Evolutionary conservation across 768 basidiomycete species (phyloP), one percentile per base, ranked within the genome.

Genomic region (Tulasnella sp.): DNA sequence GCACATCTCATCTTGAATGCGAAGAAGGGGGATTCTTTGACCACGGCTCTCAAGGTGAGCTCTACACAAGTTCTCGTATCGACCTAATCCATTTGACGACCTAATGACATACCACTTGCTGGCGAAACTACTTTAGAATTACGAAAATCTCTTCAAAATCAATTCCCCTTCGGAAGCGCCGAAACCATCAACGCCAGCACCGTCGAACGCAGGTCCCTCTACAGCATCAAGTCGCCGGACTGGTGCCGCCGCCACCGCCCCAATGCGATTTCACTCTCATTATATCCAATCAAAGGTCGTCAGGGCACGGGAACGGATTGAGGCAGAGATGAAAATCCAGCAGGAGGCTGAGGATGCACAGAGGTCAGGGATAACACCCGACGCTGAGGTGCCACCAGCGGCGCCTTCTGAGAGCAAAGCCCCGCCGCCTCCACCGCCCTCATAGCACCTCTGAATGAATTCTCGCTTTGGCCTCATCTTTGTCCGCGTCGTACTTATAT

Each of bases 271-370:
- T 38, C 76, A 91, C 68, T 92, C 91, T 34, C 89, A 92, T 71
- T 98, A 98, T 71, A 76, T 98, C 11, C 93, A 94, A 69, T 93
- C 91, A 30, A 99, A 99, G 73, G 90, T 99, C n/a, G 81, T 90
- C 46, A 82, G 96, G 43, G 94, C 96, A 19, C 80, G 83, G 56
- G 92, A 97, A 73, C 82, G 96, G 73, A 83, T 98, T 78, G 87
- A 96, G 69, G 93, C 93, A 0, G 94, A 99, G 76, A 60, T 69
- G 66, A 70, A 70, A 62, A 61, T 69, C 31, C 63, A 63, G 42
- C 57, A 61, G 45, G 59, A 64, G 44, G 60, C 56, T 11, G 56
- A 59, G 31, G 41, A 55, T 25, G 53, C 53, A 30, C 38, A 45
- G 43, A 34, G 53, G 41, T 31, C 43, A 4, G 53, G 42, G 4